These are phyloP conservation scores for Rhizopogon vesiculosus DNA, from an alignment of 768 basidiomycete genomes.

Conservation along the genomic window DNA sequence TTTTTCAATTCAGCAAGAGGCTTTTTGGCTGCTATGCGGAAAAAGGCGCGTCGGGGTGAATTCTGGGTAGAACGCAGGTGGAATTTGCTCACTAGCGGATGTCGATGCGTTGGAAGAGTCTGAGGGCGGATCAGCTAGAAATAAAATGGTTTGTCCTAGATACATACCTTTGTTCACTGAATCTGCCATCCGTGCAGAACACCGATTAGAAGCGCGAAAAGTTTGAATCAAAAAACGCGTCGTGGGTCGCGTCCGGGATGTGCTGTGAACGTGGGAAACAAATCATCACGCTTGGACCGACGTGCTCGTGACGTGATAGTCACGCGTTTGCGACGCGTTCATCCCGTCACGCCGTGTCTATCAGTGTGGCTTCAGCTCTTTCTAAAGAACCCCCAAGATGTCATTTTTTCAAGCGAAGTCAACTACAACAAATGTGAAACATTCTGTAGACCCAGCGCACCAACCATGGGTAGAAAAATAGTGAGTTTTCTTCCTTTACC, in stretches of 20 bases:
- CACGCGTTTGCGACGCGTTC: constrained; percentile 46
- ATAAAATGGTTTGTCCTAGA: constrained; percentile 3
- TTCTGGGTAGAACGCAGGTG: background rate
- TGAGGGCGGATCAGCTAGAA: constrained; percentile 4
- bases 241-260: constrained; percentile 11
- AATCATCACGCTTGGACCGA: constrained; percentile 18
- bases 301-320: constrained; percentile 31
- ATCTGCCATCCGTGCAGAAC: constrained; percentile 15
- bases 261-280: constrained; percentile 25
- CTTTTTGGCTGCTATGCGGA: constrained; percentile 33
- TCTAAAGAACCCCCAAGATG: constrained; percentile 33
- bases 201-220: constrained; percentile 5
- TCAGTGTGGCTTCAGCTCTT: background rate
- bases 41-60: constrained; percentile 21
- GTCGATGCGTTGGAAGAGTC: constrained; percentile 8
- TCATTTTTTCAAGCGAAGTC: constrained; percentile 59
- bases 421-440: constrained; percentile 37
- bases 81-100: constrained; percentile 13
- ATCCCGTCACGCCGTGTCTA: background rate
- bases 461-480: constrained; percentile 99
- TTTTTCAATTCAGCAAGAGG: constrained; percentile 64
- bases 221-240: constrained; percentile 13
- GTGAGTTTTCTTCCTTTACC: constrained; percentile 38
- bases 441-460: constrained; percentile 47
- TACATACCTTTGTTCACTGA: constrained; percentile 12